Conservation (phyloP, 495 filamentous ascomycete species). For the Clohesyomyces aquaticus region DNA sequence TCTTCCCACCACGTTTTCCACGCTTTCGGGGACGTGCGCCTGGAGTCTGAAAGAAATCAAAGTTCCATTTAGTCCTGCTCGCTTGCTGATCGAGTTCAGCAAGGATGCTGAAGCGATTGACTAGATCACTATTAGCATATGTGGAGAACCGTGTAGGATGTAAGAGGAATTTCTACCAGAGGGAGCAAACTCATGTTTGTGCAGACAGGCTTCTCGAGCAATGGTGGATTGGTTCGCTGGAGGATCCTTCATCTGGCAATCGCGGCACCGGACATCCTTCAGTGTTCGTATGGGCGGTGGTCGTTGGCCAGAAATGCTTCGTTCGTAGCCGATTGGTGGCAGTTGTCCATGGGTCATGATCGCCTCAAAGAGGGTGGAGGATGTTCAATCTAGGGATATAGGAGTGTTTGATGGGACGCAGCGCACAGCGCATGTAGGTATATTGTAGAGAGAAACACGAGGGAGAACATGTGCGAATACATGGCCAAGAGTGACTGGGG, state of each 20-base stretch:
- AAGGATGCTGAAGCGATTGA: slow-evolving; percentile 35
- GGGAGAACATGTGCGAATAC: background rate
- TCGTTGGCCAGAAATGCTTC: slow-evolving; percentile 2
- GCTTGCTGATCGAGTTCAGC: slow-evolving; percentile 25
- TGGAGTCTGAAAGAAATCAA: slow-evolving; percentile 28
- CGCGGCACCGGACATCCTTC: slow-evolving; percentile 11
- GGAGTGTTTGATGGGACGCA: background rate
- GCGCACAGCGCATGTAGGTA: background rate
- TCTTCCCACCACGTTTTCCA: slow-evolving; percentile 29
- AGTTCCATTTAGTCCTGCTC: slow-evolving; percentile 27
- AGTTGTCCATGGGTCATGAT: slow-evolving; percentile 16
- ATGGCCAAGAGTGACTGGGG: too few relatives aligned
- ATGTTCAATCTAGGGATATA: slow-evolving; percentile 13
- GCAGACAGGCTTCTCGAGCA: slow-evolving; percentile 10
- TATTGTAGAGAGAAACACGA: slow-evolving; percentile 1
- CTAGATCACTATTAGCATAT: slow-evolving; percentile 16
- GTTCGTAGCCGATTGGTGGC: slow-evolving; percentile 5
- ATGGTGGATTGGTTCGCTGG: background rate
- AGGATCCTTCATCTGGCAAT: slow-evolving; percentile 1
- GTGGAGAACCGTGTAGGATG: background rate
- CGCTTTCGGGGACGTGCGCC: slow-evolving; percentile 22
- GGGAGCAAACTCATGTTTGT: slow-evolving; percentile 24
- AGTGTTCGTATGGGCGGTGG: background rate
- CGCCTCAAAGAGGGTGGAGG: background rate
- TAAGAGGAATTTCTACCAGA: slow-evolving; percentile 6